Percentiles rank a stretch among this genome's conserved stretches.
These are phyloP conservation scores for Malassezia japonica DNA, from an alignment of 1,284 basidiomycete genomes.

Conservation along the genomic window DNA sequence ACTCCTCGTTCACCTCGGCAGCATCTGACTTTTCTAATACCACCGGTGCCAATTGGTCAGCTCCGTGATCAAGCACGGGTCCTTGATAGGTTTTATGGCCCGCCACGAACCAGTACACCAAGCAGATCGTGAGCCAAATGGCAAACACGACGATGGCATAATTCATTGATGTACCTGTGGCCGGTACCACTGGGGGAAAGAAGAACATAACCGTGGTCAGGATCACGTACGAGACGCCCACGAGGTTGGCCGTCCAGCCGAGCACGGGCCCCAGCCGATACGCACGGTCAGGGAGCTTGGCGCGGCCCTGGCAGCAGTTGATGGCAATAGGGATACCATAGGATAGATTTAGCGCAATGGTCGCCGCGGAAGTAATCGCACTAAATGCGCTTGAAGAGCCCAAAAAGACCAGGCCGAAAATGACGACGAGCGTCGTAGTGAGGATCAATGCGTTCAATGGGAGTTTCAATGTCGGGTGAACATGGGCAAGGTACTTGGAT, in stretches of 20 bases:
- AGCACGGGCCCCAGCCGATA: neutral
- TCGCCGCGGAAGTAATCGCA: slow-evolving; percentile 51
- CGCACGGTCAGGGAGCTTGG: neutral
- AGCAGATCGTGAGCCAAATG: neutral
- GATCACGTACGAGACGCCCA: slow-evolving; percentile 47
- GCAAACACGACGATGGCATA: neutral
- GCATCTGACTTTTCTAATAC: no score
- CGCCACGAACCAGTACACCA: neutral
- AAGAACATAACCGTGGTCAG: neutral
- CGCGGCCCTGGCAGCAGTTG: slow-evolving; percentile 8
- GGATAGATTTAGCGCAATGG: slow-evolving; percentile 51
- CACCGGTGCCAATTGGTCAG: no score
- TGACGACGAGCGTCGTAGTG: slow-evolving; percentile 52
- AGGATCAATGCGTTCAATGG: slow-evolving; percentile 54
- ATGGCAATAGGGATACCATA: slow-evolving; percentile 50
- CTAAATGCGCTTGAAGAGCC: slow-evolving; percentile 54
- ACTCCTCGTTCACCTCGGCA: no score
- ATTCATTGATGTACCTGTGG: neutral
- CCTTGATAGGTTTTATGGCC: neutral
- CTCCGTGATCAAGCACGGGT: no score
- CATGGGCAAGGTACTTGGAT: slow-evolving; percentile 53
- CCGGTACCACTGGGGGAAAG: neutral
- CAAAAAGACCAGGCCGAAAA: slow-evolving; percentile 50
- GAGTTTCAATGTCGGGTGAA: slow-evolving; percentile 50
- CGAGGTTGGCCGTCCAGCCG: slow-evolving; percentile 42